Percentiles rank a stretch among this genome's conserved stretches.
Conservation (phyloP, 2,329 filamentous ascomycete genomes). For the Boeremia exigua region DNA sequence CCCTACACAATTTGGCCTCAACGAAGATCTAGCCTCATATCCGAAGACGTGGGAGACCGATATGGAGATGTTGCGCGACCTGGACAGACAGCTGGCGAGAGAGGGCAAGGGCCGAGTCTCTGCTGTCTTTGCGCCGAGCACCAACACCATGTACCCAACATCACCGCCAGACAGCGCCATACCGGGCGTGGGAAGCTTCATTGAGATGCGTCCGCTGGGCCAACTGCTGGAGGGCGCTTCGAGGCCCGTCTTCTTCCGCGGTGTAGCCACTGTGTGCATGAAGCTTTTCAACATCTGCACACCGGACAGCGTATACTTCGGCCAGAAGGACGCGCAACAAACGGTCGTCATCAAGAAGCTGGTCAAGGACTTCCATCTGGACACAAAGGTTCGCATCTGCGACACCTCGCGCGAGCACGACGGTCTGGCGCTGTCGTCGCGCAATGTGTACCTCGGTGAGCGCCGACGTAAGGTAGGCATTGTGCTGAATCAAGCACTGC, state of each 20-base stretch:
- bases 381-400: conserved; percentile 75
- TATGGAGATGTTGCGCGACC: conserved; percentile 65
- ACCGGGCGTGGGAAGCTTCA: conserved; percentile 82
- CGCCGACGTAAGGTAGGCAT: conserved; percentile 74
- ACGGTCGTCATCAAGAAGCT: conserved; percentile 87
- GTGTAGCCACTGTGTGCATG: conserved; percentile 95
- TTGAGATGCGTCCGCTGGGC: conserved; percentile 85
- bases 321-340: conserved; percentile 97
- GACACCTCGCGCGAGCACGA: conserved; percentile 78
- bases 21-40: conserved; percentile 88
- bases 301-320: conserved; percentile 86
- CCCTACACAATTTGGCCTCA: conserved; percentile 90
- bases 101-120: conserved; percentile 67
- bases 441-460: conserved; percentile 89
- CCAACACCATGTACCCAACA: conserved; percentile 84
- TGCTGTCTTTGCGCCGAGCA: conserved; percentile 86
- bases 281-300: conserved; percentile 86
- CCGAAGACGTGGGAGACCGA: conserved; percentile 89
- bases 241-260: conserved; percentile 92
- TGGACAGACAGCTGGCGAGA: conserved; percentile 75
- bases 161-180: conserved; percentile 75
- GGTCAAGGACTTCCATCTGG: conserved; percentile 85
- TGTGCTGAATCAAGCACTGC: conserved; percentile 73
- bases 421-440: conserved; percentile 87
- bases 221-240: conserved; percentile 82